Conservation (phyloP, 805 yeast genomes). For the Starmera dryadoides region DNA sequence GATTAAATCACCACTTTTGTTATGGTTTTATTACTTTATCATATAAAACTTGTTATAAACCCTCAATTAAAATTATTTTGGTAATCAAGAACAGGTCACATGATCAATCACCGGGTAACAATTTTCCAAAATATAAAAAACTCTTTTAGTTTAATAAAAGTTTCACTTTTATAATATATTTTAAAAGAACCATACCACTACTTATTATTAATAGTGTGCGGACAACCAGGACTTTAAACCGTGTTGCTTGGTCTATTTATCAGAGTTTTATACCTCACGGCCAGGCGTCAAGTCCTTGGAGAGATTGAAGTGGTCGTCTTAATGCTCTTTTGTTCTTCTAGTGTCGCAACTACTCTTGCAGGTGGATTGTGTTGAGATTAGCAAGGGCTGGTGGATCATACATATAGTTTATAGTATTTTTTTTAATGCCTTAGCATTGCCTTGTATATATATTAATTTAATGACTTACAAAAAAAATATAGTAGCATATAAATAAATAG, state of each 20-base stretch:
- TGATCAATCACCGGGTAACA: neutral
- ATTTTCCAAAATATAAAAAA: no score
- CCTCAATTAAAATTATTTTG: no score
- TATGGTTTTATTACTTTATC: no score
- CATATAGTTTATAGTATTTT: conserved; percentile 23
- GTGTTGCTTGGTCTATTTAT: conserved; percentile 53
- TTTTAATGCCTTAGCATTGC: conserved; percentile 1
- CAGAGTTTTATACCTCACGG: conserved; percentile 24
- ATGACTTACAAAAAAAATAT: no score
- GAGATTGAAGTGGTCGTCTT: conserved; percentile 60
- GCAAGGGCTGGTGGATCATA: conserved; percentile 69
- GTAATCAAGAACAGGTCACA: neutral
- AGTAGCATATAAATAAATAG: neutral
- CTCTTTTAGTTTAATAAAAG: no score
- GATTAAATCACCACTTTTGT: neutral
- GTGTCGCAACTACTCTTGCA: conserved; percentile 29
- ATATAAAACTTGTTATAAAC: no score
- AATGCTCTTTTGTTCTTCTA: conserved; percentile 49
- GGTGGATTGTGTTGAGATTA: conserved; percentile 27
- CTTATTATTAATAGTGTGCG: conserved; percentile 44
- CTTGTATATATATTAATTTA: conserved; percentile 1
- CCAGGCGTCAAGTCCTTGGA: conserved; percentile 69
- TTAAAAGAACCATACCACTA: conserved; percentile 7
- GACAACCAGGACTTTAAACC: conserved; percentile 68
- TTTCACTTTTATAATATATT: neutral